These are phyloP conservation scores for Dothideomycetes sp. DNA, from an alignment of 2,329 filamentous ascomycete species.

Conservation along the genomic window DNA sequence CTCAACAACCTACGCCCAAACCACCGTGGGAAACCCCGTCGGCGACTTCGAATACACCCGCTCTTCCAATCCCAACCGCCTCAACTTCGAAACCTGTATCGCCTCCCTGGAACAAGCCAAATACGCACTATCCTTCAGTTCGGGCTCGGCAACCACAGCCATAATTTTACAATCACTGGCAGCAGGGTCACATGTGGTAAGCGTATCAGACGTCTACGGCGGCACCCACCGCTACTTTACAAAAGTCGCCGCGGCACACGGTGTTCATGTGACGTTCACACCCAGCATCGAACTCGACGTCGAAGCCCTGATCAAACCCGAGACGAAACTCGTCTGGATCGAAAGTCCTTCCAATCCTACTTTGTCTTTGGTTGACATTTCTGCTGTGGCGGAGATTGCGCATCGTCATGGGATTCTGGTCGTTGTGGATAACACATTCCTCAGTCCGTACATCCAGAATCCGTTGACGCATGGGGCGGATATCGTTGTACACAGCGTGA, in stretches of 20 bases:
- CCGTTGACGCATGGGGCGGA: conserved; percentile 90
- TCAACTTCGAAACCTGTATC: conserved; percentile 87
- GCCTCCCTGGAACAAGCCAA: conserved; percentile 87
- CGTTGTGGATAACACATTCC: conserved; percentile 98
- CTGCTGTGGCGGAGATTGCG: conserved; percentile 70
- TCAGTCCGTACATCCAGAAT: conserved; percentile 94
- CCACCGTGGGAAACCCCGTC: conserved; percentile 73
- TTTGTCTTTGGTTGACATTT: conserved; percentile 83
- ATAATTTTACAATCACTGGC: conserved; percentile 88
- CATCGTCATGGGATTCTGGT: conserved; percentile 85
- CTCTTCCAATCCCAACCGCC: conserved; percentile 87
- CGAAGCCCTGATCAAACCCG: conserved; percentile 68
- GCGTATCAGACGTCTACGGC: conserved; percentile 94
- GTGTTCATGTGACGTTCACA: conserved; percentile 89
- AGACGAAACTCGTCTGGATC: conserved; percentile 96
- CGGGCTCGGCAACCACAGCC: conserved; percentile 87
- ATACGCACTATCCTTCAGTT: conserved; percentile 88
- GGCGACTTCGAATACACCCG: conserved; percentile 89
- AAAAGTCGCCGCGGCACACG: conserved; percentile 88
- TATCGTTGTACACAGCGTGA: conserved; percentile 91
- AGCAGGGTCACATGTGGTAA: conserved; percentile 85
- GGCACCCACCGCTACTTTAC: conserved; percentile 99
- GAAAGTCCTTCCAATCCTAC: conserved; percentile 94
- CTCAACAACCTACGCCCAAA: conserved; percentile 93
- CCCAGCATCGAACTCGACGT: conserved; percentile 87